Conservation (phyloP, 345 rosid genomes). For the Sisymbrium altissimum region DNA sequence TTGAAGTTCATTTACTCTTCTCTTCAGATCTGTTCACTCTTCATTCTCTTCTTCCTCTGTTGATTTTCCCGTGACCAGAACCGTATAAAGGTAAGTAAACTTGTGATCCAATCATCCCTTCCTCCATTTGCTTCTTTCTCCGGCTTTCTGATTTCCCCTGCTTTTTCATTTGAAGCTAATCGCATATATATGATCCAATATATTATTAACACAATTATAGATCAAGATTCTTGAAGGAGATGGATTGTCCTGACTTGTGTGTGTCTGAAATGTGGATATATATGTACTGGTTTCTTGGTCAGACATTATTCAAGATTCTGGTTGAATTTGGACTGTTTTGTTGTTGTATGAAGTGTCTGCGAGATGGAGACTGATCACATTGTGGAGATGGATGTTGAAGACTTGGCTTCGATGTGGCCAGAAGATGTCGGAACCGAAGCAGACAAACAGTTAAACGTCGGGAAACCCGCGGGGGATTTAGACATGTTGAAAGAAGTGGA, state of each 20-base stretch:
- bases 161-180: not conserved
- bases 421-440: conserved; percentile 65
- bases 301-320: conserved; percentile 10
- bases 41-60: conserved; percentile 15
- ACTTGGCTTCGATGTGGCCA: conserved; percentile 93
- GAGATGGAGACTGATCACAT: conserved; percentile 61
- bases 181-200: not conserved
- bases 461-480: conserved; percentile 66
- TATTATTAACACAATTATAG: too few relatives aligned
- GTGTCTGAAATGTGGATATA: not conserved
- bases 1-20: conserved; percentile 46
- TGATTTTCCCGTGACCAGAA: conserved; percentile 23
- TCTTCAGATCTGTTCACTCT: conserved; percentile 44
- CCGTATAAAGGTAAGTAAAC: conserved; percentile 30
- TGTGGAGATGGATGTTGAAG: conserved; percentile 86
- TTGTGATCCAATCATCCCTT: not conserved
- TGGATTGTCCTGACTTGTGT: too few relatives aligned
- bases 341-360: conserved; percentile 38
- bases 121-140: too few relatives aligned
- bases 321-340: not conserved
- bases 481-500: conserved; percentile 88
- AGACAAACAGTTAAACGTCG: conserved; percentile 85
- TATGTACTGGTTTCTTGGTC: conserved; percentile 16
- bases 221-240: too few relatives aligned
- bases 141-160: not conserved